Evolutionary conservation across 176 grass and related monocot species (phyloP), one percentile per base, ranked within the genome.

Genomic region (Aegilops speltoides): DNA sequence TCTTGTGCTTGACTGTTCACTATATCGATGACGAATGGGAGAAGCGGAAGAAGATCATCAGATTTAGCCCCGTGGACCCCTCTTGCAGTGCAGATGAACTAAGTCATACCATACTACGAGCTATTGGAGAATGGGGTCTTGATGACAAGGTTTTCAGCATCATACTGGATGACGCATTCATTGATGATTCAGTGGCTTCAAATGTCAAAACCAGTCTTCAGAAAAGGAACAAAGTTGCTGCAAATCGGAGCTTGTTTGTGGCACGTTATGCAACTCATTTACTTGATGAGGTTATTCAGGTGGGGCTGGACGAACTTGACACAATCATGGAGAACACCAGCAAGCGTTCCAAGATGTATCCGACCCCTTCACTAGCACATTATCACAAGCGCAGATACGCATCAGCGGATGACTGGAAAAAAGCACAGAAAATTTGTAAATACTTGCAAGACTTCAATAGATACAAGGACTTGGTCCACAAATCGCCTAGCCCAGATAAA

Each of bases 201-300:
- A 71, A 17, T 86, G 64, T 86, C 14, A 79, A 86, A 83, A 7
- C 63, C 17, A 2, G 15, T 17, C 52, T 86, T 11, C 84, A 41
- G 24, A 41, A 83, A 79, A 8, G 73, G n/a, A 86, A 83, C 67
- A 48, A 12, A 23, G 17, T 34, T 14, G 22, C 29, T 78, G 56
- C 65, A 56, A 78, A 86, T 1, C 31, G 19, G 73, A 90, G 73
- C 79, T 73, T 86, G 57, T 90, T 86, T 86, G 64, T 86, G 8
- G 79, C 69, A 71, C n/a, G 64, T 19, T 86, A 62, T 22, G 79
- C 63, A 82, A 82, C 70, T 61, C 29, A 90, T 82, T 62, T 82
- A 71, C 65, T 86, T 65, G 79, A 73, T 78, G 73, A 40, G 64
- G 31, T 90, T 79, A 86, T 90, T 90, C 84, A 83, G 65, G 73